phyloP scores from a whole-genome alignment of 129 eudicot genomes.

The Centaurea solstitialis region DNA sequence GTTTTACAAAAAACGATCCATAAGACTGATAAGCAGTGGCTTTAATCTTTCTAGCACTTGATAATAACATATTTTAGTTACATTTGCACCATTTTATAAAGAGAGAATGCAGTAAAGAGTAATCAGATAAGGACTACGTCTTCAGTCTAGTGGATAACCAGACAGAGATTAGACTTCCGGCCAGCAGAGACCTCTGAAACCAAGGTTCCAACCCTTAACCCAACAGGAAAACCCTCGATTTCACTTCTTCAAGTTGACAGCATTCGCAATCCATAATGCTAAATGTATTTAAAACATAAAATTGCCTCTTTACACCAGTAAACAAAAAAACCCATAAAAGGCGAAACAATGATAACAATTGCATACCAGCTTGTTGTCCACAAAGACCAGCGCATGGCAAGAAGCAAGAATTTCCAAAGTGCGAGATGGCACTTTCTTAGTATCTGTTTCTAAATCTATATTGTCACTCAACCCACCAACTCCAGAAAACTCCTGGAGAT shows the following conservation, averaged over 20 bases:
- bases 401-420: slow-evolving; percentile 95
- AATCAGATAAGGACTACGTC: neutral
- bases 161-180: neutral
- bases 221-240: too few relatives aligned
- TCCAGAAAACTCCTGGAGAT: slow-evolving; percentile 79
- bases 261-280: neutral
- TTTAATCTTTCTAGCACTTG: neutral
- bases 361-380: slow-evolving; percentile 96
- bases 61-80: too few relatives aligned
- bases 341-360: neutral
- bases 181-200: neutral
- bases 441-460: slow-evolving; percentile 64
- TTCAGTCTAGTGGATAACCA: neutral
- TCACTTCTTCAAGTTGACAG: neutral
- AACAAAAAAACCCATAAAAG: neutral
- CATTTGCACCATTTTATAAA: neutral
- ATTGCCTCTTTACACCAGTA: neutral
- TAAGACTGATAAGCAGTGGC: neutral
- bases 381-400: slow-evolving; percentile 96
- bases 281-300: neutral
- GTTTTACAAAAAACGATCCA: neutral
- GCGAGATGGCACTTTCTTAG: slow-evolving; percentile 76
- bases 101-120: neutral
- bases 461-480: slow-evolving; percentile 84
- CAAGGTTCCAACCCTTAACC: neutral